These are phyloP conservation scores for Candida gorgasii DNA, from an alignment of 805 yeast genomes.

Conservation along the genomic window DNA sequence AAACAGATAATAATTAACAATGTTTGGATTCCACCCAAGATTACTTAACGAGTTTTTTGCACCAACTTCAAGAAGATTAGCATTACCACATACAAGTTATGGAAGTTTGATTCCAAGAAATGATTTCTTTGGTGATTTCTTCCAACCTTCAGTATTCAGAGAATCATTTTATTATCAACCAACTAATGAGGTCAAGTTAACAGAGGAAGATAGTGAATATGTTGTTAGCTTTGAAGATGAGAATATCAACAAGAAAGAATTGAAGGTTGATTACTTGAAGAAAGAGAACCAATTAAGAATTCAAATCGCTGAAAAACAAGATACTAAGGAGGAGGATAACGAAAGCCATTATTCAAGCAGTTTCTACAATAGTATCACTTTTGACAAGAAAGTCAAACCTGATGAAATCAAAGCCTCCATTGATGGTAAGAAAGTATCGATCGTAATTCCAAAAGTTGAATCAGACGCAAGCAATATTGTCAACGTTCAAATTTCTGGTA, in stretches of 20 bases:
- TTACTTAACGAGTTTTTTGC: constrained; percentile 9
- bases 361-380: constrained; percentile 18
- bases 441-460: constrained; percentile 21
- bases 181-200: constrained; percentile 18
- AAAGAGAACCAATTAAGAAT: constrained; percentile 21
- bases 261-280: constrained; percentile 24
- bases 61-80: constrained; percentile 8
- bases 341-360: constrained; percentile 15
- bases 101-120: constrained; percentile 12
- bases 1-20: background rate
- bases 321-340: constrained; percentile 10
- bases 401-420: constrained; percentile 22
- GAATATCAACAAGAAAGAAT: constrained; percentile 18
- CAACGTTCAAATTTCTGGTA: constrained; percentile 8
- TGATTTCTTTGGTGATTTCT: constrained; percentile 8
- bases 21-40: constrained; percentile 12
- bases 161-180: constrained; percentile 10
- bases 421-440: constrained; percentile 18
- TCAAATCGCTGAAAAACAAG: constrained; percentile 16
- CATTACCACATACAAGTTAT: constrained; percentile 10
- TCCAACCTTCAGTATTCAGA: constrained; percentile 11
- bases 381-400: constrained; percentile 23
- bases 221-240: constrained; percentile 18
- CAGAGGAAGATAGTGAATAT: constrained; percentile 25
- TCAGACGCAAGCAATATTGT: constrained; percentile 11